A percentile compares a stretch with the other conserved stretches of the same genome.
phyloP scores from a whole-genome alignment of 768 basidiomycete genomes.

The Suillus placidus region DNA sequence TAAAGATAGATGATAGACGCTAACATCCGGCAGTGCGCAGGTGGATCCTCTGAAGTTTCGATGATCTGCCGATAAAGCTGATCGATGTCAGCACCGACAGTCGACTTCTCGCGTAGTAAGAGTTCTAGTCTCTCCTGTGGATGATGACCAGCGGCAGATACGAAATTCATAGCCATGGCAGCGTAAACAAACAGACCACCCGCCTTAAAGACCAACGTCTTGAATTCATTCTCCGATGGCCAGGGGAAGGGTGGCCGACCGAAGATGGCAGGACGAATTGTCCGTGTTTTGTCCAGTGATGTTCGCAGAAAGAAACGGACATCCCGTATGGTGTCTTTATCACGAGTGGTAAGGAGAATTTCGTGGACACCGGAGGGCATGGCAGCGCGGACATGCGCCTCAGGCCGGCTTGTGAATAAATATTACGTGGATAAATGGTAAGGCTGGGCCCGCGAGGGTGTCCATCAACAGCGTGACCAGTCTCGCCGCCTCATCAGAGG shows the following conservation, averaged over 20 bases:
- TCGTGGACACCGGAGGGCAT: slow-evolving; percentile 12
- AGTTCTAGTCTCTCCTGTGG: too few relatives aligned
- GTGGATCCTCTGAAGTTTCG: too few relatives aligned
- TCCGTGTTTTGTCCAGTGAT: slow-evolving; percentile 17
- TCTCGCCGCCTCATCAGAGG: slow-evolving; percentile 15
- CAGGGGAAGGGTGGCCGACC: slow-evolving; percentile 13
- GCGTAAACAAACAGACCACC: too few relatives aligned
- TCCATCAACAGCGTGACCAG: too few relatives aligned
- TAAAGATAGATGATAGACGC: not conserved
- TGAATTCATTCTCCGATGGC: slow-evolving; percentile 20
- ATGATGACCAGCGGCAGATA: too few relatives aligned
- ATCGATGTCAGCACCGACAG: too few relatives aligned
- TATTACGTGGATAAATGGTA: not conserved
- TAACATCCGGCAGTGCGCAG: not conserved
- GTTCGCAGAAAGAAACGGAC: slow-evolving; percentile 16
- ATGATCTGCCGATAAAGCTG: too few relatives aligned
- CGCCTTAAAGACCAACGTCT: too few relatives aligned
- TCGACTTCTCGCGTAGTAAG: too few relatives aligned
- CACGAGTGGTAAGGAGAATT: slow-evolving; percentile 11
- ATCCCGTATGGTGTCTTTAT: slow-evolving; percentile 16
- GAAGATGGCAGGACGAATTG: slow-evolving; percentile 8
- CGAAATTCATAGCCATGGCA: too few relatives aligned
- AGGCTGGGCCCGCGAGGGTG: slow-evolving; percentile 10
- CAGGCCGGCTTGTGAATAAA: slow-evolving; percentile 2
- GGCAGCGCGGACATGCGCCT: not conserved